Evolutionary conservation across 768 basidiomycete species (phyloP).

Genomic region (Boletus pseudo-olivaceus): DNA sequence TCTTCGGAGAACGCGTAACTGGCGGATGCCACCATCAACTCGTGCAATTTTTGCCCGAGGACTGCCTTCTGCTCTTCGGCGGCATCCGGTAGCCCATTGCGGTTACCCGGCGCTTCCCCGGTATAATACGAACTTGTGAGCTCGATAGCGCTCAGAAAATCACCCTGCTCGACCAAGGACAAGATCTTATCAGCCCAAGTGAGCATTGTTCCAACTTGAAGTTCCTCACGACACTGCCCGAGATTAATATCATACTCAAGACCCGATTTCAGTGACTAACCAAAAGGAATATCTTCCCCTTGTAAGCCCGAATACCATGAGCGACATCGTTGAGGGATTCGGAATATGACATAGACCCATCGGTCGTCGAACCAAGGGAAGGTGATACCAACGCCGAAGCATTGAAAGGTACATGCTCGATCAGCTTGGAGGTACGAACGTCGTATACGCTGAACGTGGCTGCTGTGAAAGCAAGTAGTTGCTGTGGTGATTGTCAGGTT

Average conservation of each 20-base stretch:
- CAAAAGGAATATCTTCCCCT: slow-evolving; percentile 87
- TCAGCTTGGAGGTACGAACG: slow-evolving; percentile 45
- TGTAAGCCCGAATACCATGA: slow-evolving; percentile 77
- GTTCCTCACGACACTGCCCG: slow-evolving; percentile 55
- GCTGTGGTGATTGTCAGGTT: slow-evolving; percentile 39
- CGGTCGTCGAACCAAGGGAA: slow-evolving; percentile 43
- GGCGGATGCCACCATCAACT: slow-evolving; percentile 84
- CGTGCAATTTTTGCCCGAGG: slow-evolving; percentile 72
- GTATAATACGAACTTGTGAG: slow-evolving; percentile 78
- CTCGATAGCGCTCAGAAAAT: slow-evolving; percentile 89
- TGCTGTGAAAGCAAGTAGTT: slow-evolving; percentile 62
- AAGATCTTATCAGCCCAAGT: slow-evolving; percentile 96
- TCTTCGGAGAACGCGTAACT: slow-evolving; percentile 94
- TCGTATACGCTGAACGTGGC: slow-evolving; percentile 69
- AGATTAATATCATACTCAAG: slow-evolving; percentile 3
- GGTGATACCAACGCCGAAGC: slow-evolving; percentile 54
- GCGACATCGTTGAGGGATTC: slow-evolving; percentile 53
- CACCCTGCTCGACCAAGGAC: slow-evolving; percentile 74
- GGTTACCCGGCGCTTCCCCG: slow-evolving; percentile 78
- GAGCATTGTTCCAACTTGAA: slow-evolving; percentile 80
- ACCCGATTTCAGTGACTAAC: slow-evolving; percentile 43
- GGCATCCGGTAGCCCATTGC: slow-evolving; percentile 78
- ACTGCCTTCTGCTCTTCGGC: slow-evolving; percentile 52
- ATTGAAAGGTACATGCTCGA: slow-evolving; percentile 64
- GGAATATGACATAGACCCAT: slow-evolving; percentile 44